Conservation (phyloP, 148 eudicot genomes). For the Polygonum aviculare region DNA sequence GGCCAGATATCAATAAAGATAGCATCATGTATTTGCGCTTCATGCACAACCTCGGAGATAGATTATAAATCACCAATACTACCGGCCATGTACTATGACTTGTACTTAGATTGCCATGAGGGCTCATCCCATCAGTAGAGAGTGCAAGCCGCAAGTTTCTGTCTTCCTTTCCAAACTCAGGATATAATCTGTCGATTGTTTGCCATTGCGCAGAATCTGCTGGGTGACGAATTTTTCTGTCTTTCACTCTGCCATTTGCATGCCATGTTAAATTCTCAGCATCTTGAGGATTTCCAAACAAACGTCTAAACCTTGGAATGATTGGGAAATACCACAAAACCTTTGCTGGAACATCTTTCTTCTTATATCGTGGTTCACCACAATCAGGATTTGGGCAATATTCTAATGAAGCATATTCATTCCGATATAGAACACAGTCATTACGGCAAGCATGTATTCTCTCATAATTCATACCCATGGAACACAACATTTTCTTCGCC, state of each 20-base stretch:
- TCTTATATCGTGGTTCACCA: background rate
- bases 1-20: too few species aligned
- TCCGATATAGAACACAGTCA: background rate
- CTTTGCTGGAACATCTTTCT: background rate
- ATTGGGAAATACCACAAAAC: slow-evolving; percentile 5
- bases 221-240: slow-evolving; percentile 10
- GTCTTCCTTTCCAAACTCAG: background rate
- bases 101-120: too few species aligned
- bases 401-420: background rate
- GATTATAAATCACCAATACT: too few species aligned
- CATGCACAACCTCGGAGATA: too few species aligned
- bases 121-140: too few species aligned
- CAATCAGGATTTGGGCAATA: background rate
- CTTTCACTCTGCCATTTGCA: background rate
- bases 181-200: background rate
- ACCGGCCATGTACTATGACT: too few species aligned
- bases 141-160: too few species aligned
- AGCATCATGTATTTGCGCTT: too few species aligned
- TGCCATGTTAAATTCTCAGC: slow-evolving; percentile 22
- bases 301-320: slow-evolving; percentile 15
- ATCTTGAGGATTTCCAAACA: slow-evolving; percentile 12
- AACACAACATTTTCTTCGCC: too few species aligned
- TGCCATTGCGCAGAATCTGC: slow-evolving; percentile 21
- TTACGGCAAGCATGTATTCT: background rate
- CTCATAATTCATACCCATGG: too few species aligned